Evolutionary conservation across 768 basidiomycete species (phyloP).

Genomic region (Myochromella boudieri): DNA sequence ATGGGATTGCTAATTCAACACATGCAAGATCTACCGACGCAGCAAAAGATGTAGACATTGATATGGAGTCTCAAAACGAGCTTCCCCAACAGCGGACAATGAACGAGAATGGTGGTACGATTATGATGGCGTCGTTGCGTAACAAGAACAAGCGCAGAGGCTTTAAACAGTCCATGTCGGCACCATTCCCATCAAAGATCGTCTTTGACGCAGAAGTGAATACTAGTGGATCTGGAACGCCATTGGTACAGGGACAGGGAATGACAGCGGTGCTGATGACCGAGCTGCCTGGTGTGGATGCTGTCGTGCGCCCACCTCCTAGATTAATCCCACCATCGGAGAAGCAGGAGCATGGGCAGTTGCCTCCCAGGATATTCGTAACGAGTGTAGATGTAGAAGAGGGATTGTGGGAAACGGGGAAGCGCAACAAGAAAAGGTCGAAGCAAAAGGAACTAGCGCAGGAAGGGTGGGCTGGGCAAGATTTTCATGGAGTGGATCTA

Average conservation of each 20-base stretch:
- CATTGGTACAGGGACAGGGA: constrained; percentile 1
- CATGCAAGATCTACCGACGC: constrained; percentile 4
- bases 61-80: constrained; percentile 1
- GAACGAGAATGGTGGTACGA: constrained; percentile 17
- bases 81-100: constrained; percentile 1
- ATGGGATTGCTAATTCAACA: constrained; percentile 1
- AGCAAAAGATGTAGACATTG: constrained; percentile 14
- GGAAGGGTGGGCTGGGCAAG: constrained; percentile 9
- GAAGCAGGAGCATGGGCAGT: constrained; percentile 41
- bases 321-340: constrained; percentile 66
- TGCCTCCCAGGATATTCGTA: constrained; percentile 67
- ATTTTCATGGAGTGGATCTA: neutral
- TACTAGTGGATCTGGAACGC: neutral
- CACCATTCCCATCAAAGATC: constrained; percentile 48
- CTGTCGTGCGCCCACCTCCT: constrained; percentile 17
- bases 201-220: constrained; percentile 36
- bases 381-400: constrained; percentile 72
- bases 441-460: constrained; percentile 17
- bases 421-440: constrained; percentile 32
- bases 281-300: constrained; percentile 7
- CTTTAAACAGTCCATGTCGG: constrained; percentile 52
- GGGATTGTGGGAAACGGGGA: constrained; percentile 30
- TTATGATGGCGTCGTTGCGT: constrained; percentile 54
- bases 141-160: constrained; percentile 79
- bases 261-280: constrained; percentile 1